Evolutionary conservation across 192 early-diverging fungal genomes (phyloP), one percentile per base, ranked within the genome.

Genomic region (Backusella mclennaniae): DNA sequence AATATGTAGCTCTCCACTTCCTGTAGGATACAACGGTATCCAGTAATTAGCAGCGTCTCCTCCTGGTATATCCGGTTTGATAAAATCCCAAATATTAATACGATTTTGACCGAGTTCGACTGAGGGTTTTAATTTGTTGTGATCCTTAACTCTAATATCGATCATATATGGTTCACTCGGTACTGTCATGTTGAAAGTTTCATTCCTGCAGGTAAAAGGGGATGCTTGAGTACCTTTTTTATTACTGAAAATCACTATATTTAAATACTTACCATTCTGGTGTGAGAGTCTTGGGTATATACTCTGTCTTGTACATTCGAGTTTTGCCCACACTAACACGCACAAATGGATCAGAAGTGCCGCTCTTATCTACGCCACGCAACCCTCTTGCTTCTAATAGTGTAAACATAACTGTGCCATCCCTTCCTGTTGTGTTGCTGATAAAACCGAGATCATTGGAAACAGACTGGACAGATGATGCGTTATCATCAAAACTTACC

Each of bases 311-410:
- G 42, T 82, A 68, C 15, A 72, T 52, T 29, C 26, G 41, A 26
- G 67, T 21, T 26, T 56, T 76, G 14, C 76, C 81, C 5, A 69
- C 67, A 9, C 23, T 66, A 36, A 79, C 71, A 39, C 77, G 69
- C 6, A 79, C 74, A 66, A 59, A 79, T 7, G 74, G 70, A 68
- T 82, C 77, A 46, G 76, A 78, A 21, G 68, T 71, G 19, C 67
- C 67, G 36, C 72, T 52, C 35, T 76, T 79, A 77, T 93, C 92
- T 5, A 90, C 87, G 1, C 85, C 86, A 71, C 87, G 87, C 15
- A 91, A 76, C 21, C 84, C 79, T 68, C 80, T 53, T 17, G 90
- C 92, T 33, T 66, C 80, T 6, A 87, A 31, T 36, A 93, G 76
- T 31, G 75, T 71, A 21, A 93, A 67, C 6, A 12, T 63, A 4